Conservation (phyloP, 352 stramenopile genomes). For the Phytophthora syringae region DNA sequence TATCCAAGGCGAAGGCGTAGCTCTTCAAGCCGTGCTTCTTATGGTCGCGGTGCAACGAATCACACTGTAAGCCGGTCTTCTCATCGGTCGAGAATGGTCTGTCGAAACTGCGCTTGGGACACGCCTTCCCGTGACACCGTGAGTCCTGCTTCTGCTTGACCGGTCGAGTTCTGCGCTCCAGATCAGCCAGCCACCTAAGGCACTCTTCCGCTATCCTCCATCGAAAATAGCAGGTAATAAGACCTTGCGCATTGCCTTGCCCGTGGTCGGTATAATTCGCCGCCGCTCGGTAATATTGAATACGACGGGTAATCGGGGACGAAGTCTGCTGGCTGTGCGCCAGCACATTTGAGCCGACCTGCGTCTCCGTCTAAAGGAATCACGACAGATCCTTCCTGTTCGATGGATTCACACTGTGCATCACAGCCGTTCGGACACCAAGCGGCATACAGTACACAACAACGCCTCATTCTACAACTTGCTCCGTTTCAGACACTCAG, state of each 20-base stretch:
- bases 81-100: conserved; percentile 3
- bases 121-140: conserved; percentile 7
- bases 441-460: neutral
- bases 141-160: conserved; percentile 5
- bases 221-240: neutral
- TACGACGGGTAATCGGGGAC: neutral
- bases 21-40: too few relatives aligned
- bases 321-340: neutral
- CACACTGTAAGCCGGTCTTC: too few relatives aligned
- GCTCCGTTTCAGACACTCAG: conserved; percentile 19
- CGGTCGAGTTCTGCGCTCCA: conserved; percentile 2
- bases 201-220: conserved; percentile 9
- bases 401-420: too few relatives aligned
- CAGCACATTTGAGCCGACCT: too few relatives aligned
- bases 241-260: too few relatives aligned
- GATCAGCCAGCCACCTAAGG: neutral
- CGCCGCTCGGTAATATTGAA: neutral
- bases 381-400: conserved; percentile 22
- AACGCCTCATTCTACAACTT: conserved; percentile 26
- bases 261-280: too few relatives aligned
- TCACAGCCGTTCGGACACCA: conserved; percentile 9
- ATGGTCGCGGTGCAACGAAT: too few relatives aligned
- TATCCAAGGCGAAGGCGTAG: too few relatives aligned
- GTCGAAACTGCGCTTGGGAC: conserved; percentile 22
- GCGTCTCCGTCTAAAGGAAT: too few relatives aligned